Percentiles rank a stretch among this genome's conserved stretches.
Evolutionary conservation across 305 asterid species (phyloP).

Genomic region (Rubia peregrina): DNA sequence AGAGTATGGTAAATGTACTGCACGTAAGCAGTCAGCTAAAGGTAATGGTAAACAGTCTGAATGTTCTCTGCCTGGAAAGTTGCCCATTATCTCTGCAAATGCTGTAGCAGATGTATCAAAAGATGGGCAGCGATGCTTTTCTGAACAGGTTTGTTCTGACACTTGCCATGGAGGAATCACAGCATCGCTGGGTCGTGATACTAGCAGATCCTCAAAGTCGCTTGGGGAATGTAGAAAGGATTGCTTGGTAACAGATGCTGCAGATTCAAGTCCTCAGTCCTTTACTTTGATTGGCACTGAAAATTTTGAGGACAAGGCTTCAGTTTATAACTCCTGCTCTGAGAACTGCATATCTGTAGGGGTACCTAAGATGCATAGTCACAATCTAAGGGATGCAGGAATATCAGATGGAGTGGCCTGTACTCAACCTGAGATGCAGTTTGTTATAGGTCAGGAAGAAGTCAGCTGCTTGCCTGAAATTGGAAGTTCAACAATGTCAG

Average conservation of each 20-base stretch:
- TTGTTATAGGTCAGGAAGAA: constrained; percentile 16
- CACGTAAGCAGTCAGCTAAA: constrained; percentile 25
- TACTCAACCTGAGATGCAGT: constrained; percentile 18
- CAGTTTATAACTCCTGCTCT: constrained; percentile 17
- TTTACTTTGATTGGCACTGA: neutral
- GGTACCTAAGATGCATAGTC: constrained; percentile 24
- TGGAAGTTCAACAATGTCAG: constrained; percentile 23
- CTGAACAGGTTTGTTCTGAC: constrained; percentile 14
- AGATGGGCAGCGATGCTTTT: constrained; percentile 18
- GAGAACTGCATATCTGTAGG: constrained; percentile 24
- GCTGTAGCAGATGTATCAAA: constrained; percentile 23
- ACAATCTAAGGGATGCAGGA: constrained; percentile 20
- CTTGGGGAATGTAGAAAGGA: constrained; percentile 8
- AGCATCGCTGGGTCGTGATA: constrained; percentile 12
- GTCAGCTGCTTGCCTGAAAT: constrained; percentile 19
- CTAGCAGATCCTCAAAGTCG: constrained; percentile 9
- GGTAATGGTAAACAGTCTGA: constrained; percentile 26
- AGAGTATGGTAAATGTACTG: constrained; percentile 26
- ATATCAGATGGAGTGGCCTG: constrained; percentile 14
- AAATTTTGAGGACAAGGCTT: constrained; percentile 11
- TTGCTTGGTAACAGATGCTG: constrained; percentile 21
- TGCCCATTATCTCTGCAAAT: constrained; percentile 28
- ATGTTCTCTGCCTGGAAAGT: constrained; percentile 25
- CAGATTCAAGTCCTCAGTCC: constrained; percentile 21
- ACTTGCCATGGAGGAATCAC: constrained; percentile 13